Evolutionary conservation across 106 monocot species (phyloP).

Genomic region (Alisma plantagoaquatica): DNA sequence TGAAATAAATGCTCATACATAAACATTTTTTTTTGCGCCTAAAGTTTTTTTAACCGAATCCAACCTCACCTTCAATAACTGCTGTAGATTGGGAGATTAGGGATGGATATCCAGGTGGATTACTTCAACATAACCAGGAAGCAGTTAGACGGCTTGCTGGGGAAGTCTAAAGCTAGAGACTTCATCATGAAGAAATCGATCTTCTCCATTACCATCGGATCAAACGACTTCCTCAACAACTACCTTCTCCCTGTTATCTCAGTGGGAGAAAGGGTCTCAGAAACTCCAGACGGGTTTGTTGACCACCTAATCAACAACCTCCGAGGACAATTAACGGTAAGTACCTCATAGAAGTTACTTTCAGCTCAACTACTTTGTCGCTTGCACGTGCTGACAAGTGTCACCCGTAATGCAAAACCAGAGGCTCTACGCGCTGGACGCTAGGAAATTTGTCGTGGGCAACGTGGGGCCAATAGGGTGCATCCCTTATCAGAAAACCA

Average conservation of each 20-base stretch:
- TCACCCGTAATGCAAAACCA: too few species aligned
- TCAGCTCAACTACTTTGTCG: too few species aligned
- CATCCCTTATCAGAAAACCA: conserved; percentile 86
- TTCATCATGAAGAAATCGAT: conserved; percentile 40
- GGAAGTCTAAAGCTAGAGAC: conserved; percentile 43
- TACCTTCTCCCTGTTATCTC: conserved; percentile 76
- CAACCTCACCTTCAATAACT: too few species aligned
- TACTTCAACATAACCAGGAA: conserved; percentile 72
- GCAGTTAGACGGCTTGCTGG: conserved; percentile 47
- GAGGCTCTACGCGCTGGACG: conserved; percentile 70
- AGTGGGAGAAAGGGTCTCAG: conserved; percentile 17
- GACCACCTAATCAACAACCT: conserved; percentile 48
- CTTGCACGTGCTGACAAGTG: too few species aligned
- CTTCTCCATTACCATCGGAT: conserved; percentile 73
- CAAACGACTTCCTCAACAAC: conserved; percentile 93
- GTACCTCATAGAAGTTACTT: too few species aligned
- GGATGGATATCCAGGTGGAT: conserved; percentile 72
- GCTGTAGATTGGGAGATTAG: conserved; percentile 65
- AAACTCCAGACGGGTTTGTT: conserved; percentile 51
- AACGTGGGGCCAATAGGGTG: conserved; percentile 87
- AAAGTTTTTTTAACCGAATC: too few species aligned
- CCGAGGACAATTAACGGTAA: conserved; percentile 52
- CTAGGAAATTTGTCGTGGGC: conserved; percentile 67
- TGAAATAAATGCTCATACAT: too few species aligned
- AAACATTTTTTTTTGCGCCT: too few species aligned